These are phyloP conservation scores for Salix dunnii DNA, from an alignment of 345 rosid species.

Conservation along the genomic window DNA sequence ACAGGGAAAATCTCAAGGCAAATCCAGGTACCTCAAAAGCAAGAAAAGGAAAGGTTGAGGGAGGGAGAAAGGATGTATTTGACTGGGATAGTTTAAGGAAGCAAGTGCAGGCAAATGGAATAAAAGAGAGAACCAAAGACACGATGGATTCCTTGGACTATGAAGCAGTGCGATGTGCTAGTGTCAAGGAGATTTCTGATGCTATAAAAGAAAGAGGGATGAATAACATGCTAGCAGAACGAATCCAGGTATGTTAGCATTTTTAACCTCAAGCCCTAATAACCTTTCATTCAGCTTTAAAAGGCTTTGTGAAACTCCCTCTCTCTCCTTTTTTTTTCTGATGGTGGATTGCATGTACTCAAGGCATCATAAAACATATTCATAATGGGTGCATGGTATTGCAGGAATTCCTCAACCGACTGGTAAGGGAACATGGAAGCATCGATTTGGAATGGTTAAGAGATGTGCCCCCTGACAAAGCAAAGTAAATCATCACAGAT, in stretches of 20 bases:
- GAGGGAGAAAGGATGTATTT: constrained; percentile 39
- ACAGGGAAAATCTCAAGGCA: constrained; percentile 27
- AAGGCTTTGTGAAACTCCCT: constrained; percentile 6
- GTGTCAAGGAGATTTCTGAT: constrained; percentile 47
- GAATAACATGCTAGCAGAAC: constrained; percentile 82
- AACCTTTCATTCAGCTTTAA: constrained; percentile 8
- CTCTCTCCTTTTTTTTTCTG: background rate
- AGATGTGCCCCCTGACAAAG: constrained; percentile 67
- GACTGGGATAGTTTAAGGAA: constrained; percentile 82
- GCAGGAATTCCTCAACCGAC: constrained; percentile 78
- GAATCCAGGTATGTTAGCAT: constrained; percentile 61
- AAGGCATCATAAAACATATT: constrained; percentile 5
- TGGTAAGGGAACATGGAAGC: constrained; percentile 67
- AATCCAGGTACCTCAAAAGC: constrained; percentile 36
- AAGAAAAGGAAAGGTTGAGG: constrained; percentile 42
- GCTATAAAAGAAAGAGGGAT: constrained; percentile 82
- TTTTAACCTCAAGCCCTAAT: constrained; percentile 10
- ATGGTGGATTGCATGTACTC: background rate
- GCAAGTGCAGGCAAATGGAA: constrained; percentile 39
- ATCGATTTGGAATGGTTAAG: constrained; percentile 90
- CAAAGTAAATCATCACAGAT: constrained; percentile 49
- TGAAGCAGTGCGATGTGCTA: constrained; percentile 68
- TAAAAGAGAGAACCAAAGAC: constrained; percentile 48
- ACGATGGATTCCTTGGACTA: constrained; percentile 77
- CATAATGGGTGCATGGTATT: constrained; percentile 23